Conservation (phyloP, 768 basidiomycete genomes). For the Lactarius psammicola region DNA sequence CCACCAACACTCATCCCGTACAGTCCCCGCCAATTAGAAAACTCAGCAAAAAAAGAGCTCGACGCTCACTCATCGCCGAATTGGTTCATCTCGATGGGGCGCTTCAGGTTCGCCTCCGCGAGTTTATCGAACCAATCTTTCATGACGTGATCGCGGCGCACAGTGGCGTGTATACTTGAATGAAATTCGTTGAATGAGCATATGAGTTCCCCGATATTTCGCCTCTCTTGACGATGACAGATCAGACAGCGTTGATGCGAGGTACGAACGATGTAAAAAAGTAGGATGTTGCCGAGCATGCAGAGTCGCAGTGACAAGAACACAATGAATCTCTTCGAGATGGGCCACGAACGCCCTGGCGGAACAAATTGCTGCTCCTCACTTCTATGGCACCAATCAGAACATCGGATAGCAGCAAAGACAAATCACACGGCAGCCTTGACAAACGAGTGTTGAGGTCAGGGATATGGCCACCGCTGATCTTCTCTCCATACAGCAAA, state of each 20-base stretch:
- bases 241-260: constrained; percentile 85
- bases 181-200: constrained; percentile 22
- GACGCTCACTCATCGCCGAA: constrained; percentile 77
- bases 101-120: constrained; percentile 73
- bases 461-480: too few relatives aligned
- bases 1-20: constrained; percentile 88
- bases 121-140: constrained; percentile 91
- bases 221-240: constrained; percentile 72
- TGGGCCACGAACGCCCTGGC: constrained; percentile 32
- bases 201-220: constrained; percentile 25
- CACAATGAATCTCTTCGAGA: constrained; percentile 68
- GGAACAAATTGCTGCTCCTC: constrained; percentile 60
- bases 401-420: constrained; percentile 37
- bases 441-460: constrained; percentile 74
- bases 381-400: constrained; percentile 41
- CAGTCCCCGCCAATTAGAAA: constrained; percentile 19
- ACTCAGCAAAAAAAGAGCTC: not conserved
- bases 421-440: constrained; percentile 83
- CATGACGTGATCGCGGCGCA: constrained; percentile 75
- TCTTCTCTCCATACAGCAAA: too few relatives aligned
- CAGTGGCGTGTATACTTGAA: constrained; percentile 40
- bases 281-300: constrained; percentile 90
- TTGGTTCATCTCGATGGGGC: constrained; percentile 80
- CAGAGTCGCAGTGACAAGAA: constrained; percentile 82
- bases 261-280: constrained; percentile 92